These are phyloP conservation scores for Cystobasidiaceae sp. DNA, from an alignment of 1,284 basidiomycete genomes.

Conservation along the genomic window DNA sequence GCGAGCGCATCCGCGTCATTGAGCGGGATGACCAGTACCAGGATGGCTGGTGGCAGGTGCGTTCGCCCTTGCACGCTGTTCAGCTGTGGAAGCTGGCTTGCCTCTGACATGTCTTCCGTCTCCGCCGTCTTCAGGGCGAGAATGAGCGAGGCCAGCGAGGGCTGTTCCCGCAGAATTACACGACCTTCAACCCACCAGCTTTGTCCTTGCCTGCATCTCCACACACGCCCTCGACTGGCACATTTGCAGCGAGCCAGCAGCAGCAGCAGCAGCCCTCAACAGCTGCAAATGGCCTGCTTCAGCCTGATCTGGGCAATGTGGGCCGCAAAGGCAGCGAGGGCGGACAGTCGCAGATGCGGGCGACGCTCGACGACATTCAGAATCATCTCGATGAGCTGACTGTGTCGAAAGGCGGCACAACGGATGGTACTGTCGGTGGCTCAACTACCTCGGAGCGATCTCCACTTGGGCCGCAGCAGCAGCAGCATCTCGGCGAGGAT, in stretches of 20 bases:
- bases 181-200: constrained; percentile 1
- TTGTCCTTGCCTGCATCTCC: constrained; percentile 15
- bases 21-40: constrained; percentile 91
- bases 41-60: constrained; percentile 98
- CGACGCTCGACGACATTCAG: constrained; percentile 27
- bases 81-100: too few species aligned
- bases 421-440: too few species aligned
- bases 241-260: background rate
- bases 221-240: background rate
- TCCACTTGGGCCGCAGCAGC: background rate
- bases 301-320: background rate
- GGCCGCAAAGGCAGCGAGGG: constrained; percentile 2
- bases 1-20: constrained; percentile 80
- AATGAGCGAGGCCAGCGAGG: constrained; percentile 76
- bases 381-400: constrained; percentile 28
- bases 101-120: too few species aligned
- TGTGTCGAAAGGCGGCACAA: too few species aligned
- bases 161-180: constrained; percentile 88
- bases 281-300: background rate
- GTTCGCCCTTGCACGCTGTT: too few species aligned
- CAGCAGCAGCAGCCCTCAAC: background rate
- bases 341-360: constrained; percentile 8
- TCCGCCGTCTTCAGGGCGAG: constrained; percentile 60
- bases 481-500: too few species aligned
- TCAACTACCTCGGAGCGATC: background rate